Evolutionary conservation across 164 flowering plant genomes (phyloP), one percentile per base, ranked within the genome.

Genomic region (Cinnamomum chago): DNA sequence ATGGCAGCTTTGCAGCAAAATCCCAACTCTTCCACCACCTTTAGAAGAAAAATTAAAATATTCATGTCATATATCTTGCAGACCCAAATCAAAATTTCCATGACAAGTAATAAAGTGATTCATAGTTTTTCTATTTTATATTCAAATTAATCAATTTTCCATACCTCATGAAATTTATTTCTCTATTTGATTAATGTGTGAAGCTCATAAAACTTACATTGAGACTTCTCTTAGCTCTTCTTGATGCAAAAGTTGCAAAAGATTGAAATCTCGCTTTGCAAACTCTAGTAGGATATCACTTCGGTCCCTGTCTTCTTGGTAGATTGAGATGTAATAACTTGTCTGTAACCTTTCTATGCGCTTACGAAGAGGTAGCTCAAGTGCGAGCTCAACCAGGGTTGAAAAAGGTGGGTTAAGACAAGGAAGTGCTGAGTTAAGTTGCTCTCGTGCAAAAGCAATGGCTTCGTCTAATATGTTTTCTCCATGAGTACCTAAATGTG

Each of bases 391-490:
- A 1, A 81, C 75, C 58, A 69, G 78, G 25, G 33, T 60, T 33
- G 22, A 67, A 40, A 81, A 68, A 12, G 73, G 68, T 11, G 70
- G 22, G 1, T 18, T 58, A 23, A 72, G 24, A 70, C 30, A 3
- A 11, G 65, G 67, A 0, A 58, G 62, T 17, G 70, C 65, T 2
- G 66, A 65, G 18, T 35, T 40, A 2, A 81, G 77, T 55, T 68
- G 67, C 3, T 65, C 40, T 1, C 70, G 67, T 12, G 84, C 76
- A 23, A 82, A 82, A 50, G 27, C 70, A n/a, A 79, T 58, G 35
- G 82, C 82, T 74, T 82, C 80, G 20, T 82, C 80, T 14, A 82
- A 28, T 13, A 79, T 75, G 52, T 75, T 33, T 33, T 82, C 82
- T 68, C 81, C 81, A 27, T 71, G 71, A 0, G 71, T 28, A 5